Evolutionary conservation across 306 rosid species (phyloP).

Genomic region (Trifolium subterraneum): DNA sequence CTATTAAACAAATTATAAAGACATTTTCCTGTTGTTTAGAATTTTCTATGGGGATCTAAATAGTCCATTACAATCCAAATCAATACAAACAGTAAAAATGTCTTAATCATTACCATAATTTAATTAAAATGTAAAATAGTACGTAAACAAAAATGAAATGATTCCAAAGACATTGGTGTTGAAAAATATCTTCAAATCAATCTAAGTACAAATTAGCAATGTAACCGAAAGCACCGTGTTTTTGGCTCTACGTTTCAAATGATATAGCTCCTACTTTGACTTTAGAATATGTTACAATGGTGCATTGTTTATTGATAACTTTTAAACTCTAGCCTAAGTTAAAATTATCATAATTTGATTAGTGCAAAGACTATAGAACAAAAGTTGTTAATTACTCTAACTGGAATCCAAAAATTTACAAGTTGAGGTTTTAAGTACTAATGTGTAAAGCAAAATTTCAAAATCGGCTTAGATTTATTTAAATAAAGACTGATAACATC

Average conservation of each 20-base stretch:
- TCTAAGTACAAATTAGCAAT: constrained; percentile 1
- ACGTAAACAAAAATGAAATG: too few relatives aligned
- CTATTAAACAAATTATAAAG: constrained; percentile 4
- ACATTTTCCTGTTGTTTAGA: not conserved
- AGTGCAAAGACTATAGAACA: not conserved
- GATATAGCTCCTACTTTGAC: constrained; percentile 42
- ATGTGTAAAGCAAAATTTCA: not conserved
- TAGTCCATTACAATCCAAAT: constrained; percentile 17
- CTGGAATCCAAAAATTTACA: not conserved
- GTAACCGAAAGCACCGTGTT: constrained; percentile 35
- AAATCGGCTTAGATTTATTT: not conserved
- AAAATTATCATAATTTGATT: constrained; percentile 27
- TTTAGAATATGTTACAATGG: not conserved
- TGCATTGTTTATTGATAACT: constrained; percentile 37
- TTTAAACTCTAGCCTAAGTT: constrained; percentile 20
- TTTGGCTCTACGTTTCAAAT: constrained; percentile 1
- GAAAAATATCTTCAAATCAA: constrained; percentile 15
- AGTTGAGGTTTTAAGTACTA: not conserved
- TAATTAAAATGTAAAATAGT: not conserved
- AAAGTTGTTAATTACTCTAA: constrained; percentile 19
- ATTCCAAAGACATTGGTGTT: constrained; percentile 33
- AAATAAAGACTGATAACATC: not conserved
- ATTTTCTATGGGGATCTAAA: not conserved
- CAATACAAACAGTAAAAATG: constrained; percentile 20
- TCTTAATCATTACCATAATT: constrained; percentile 28